phyloP scores from a whole-genome alignment of 148 eudicot genomes.

The Polygonum maritimum region DNA sequence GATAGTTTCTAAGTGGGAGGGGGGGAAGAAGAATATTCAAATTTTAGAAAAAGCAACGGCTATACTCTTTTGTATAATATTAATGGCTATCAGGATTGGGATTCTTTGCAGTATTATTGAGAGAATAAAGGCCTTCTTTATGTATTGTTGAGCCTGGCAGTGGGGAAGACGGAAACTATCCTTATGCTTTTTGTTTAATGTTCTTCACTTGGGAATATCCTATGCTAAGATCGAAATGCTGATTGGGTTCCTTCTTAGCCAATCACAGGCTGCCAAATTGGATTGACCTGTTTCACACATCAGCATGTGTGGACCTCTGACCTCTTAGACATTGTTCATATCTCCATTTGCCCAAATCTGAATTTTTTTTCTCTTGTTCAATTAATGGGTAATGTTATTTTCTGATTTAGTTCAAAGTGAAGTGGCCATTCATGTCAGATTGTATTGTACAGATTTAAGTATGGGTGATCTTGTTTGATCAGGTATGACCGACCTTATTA shows the following conservation, averaged over 20 bases:
- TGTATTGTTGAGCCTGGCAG: too few relatives aligned
- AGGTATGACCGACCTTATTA: not conserved
- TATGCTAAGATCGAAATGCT: constrained; percentile 8
- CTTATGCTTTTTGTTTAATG: constrained; percentile 14
- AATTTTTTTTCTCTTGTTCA: too few relatives aligned
- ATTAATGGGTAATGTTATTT: too few relatives aligned
- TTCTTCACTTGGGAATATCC: constrained; percentile 27
- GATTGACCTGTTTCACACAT: constrained; percentile 20
- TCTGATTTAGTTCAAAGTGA: too few relatives aligned
- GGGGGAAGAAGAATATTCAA: constrained; percentile 14
- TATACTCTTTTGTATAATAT: constrained; percentile 14
- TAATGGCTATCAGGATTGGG: constrained; percentile 23
- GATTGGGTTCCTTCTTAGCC: constrained; percentile 44
- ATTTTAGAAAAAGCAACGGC: constrained; percentile 20
- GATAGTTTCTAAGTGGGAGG: not conserved
- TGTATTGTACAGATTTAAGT: too few relatives aligned
- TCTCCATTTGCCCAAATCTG: too few relatives aligned
- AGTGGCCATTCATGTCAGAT: too few relatives aligned
- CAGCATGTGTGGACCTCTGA: constrained; percentile 3
- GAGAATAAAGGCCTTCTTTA: constrained; percentile 2
- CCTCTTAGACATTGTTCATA: too few relatives aligned
- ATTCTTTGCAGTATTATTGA: constrained; percentile 45
- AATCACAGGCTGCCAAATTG: constrained; percentile 12
- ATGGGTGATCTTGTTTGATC: too few relatives aligned
- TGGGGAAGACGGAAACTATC: too few relatives aligned